A percentile compares a stretch with the other conserved stretches of the same genome.
Conservation (phyloP, 805 yeast genomes). For the Ogataea ganodermae region DNA sequence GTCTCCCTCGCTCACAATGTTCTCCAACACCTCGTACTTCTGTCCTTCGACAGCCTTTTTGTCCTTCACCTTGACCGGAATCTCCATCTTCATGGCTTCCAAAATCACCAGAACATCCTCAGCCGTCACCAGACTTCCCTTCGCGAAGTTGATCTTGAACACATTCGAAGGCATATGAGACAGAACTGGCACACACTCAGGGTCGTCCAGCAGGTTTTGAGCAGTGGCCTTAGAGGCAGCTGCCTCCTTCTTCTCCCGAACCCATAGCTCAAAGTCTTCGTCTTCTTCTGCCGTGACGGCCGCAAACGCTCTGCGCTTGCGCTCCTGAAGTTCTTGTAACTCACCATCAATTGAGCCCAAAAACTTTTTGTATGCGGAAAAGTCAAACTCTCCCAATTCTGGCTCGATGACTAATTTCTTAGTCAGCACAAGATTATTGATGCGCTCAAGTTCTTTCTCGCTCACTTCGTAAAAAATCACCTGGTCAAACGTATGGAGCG, state of each 20-base stretch:
- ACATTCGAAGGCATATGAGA: constrained; percentile 95
- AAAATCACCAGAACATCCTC: constrained; percentile 85
- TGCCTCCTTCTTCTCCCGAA: constrained; percentile 48
- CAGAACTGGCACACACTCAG: constrained; percentile 76
- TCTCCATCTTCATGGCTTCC: constrained; percentile 99
- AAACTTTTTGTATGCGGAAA: constrained; percentile 33
- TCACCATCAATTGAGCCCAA: constrained; percentile 33
- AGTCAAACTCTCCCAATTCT: constrained; percentile 35
- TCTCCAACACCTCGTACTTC: constrained; percentile 68
- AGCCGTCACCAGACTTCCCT: constrained; percentile 66
- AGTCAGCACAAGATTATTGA: constrained; percentile 35
- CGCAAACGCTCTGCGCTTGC: constrained; percentile 72
- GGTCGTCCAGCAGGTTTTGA: constrained; percentile 37
- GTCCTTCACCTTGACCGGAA: constrained; percentile 32
- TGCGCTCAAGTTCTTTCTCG: constrained; percentile 30
- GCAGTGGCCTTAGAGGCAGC: constrained; percentile 15
- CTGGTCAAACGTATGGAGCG: constrained; percentile 89
- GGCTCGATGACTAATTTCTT: constrained; percentile 32
- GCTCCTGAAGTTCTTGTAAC: constrained; percentile 19
- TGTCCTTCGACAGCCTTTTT: constrained; percentile 68
- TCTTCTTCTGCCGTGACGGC: constrained; percentile 77
- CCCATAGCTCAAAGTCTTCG: constrained; percentile 50
- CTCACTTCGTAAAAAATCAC: constrained; percentile 52
- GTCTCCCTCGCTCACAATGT: constrained; percentile 83
- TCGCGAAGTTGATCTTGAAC: constrained; percentile 87